These are phyloP conservation scores for Ophiostoma perfectum DNA, from an alignment of 2,329 filamentous ascomycete species.

Conservation along the genomic window DNA sequence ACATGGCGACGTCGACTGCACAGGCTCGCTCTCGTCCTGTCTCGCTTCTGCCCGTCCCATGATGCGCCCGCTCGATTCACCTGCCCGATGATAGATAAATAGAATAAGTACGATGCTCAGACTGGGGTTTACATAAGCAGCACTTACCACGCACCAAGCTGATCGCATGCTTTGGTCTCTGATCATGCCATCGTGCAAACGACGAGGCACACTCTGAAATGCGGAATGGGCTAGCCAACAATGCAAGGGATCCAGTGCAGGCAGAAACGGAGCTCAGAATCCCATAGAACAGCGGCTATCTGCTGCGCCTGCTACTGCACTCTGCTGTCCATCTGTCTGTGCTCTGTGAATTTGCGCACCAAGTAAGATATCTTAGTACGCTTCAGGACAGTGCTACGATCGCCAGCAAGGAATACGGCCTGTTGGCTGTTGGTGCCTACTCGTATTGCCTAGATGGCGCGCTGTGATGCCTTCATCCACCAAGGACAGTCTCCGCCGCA, in stretches of 20 bases:
- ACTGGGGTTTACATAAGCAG: too few species aligned
- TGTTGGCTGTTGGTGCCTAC: not conserved
- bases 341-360: not conserved
- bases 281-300: slow-evolving; percentile 6
- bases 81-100: too few species aligned
- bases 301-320: not conserved
- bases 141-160: too few species aligned
- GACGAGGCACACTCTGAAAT: not conserved
- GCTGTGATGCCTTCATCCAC: not conserved
- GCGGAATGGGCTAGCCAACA: not conserved
- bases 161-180: too few species aligned
- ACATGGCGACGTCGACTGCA: not conserved
- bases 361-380: not conserved
- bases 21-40: not conserved
- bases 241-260: not conserved
- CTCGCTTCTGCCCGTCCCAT: not conserved
- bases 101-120: too few species aligned
- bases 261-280: not conserved
- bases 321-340: not conserved
- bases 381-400: not conserved
- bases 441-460: not conserved
- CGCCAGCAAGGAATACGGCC: not conserved
- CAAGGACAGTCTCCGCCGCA: too few species aligned
- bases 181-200: too few species aligned
- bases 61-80: not conserved